Evolutionary conservation across 306 rosid genomes (phyloP).

Genomic region (Corylus avellana): DNA sequence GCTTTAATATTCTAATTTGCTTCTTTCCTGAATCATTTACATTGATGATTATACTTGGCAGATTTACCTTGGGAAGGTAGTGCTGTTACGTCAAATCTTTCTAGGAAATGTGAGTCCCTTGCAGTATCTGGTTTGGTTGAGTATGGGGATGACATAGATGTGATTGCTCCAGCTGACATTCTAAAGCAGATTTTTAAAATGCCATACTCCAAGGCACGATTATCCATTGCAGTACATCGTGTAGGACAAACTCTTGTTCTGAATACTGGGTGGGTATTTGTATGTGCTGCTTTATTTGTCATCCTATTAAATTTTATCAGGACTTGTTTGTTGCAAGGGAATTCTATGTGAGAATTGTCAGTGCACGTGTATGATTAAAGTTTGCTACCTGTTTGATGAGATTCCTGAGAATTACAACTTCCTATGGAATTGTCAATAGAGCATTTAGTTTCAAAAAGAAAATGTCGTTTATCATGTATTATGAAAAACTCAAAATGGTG

Average conservation of each 20-base stretch:
- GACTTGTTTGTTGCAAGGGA: background rate
- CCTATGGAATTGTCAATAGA: background rate
- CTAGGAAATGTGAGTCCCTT: constrained; percentile 86
- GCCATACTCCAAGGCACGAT: constrained; percentile 93
- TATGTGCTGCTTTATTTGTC: constrained; percentile 16
- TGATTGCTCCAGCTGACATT: constrained; percentile 89
- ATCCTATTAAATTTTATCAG: constrained; percentile 4
- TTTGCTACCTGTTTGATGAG: background rate
- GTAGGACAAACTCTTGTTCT: constrained; percentile 88
- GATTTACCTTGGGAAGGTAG: constrained; percentile 83
- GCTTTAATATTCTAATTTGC: background rate
- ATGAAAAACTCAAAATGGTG: background rate
- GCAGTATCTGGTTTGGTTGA: constrained; percentile 91
- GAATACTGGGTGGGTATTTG: constrained; percentile 73
- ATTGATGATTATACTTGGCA: constrained; percentile 30
- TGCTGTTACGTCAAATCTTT: constrained; percentile 70
- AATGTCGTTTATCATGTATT: no score
- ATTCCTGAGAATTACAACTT: background rate
- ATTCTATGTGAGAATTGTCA: background rate
- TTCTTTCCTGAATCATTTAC: constrained; percentile 24
- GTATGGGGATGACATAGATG: constrained; percentile 94
- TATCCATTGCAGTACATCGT: constrained; percentile 87
- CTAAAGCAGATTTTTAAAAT: constrained; percentile 96
- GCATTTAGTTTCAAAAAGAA: no score
- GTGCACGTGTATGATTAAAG: background rate